These are phyloP conservation scores for Kluyveromyces siamensis DNA, from an alignment of 805 yeast species.

Conservation along the genomic window DNA sequence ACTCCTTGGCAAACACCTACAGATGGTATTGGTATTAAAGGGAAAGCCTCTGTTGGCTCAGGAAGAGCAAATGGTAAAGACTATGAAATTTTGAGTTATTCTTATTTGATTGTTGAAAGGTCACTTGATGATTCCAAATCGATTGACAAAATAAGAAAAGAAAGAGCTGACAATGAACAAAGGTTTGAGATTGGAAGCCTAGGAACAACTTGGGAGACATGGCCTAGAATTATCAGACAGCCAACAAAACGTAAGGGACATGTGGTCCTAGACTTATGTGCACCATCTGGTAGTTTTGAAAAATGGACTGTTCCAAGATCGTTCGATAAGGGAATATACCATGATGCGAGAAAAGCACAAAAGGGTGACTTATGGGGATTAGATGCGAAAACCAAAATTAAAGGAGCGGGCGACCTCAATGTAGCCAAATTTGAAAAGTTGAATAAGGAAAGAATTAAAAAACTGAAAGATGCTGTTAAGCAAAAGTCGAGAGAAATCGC, in stretches of 20 bases:
- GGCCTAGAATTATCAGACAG: slow-evolving; percentile 66
- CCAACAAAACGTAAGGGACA: slow-evolving; percentile 79
- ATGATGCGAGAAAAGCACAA: slow-evolving; percentile 81
- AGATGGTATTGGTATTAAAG: slow-evolving; percentile 44
- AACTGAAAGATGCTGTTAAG: slow-evolving; percentile 12
- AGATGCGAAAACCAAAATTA: slow-evolving; percentile 46
- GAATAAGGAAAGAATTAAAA: slow-evolving; percentile 17
- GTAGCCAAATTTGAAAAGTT: slow-evolving; percentile 18
- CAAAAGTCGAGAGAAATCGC: slow-evolving; percentile 13
- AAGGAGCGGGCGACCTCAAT: slow-evolving; percentile 21
- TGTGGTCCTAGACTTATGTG: slow-evolving; percentile 70
- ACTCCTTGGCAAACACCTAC: slow-evolving; percentile 56
- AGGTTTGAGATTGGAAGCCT: slow-evolving; percentile 17
- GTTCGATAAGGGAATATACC: slow-evolving; percentile 62
- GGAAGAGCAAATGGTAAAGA: slow-evolving; percentile 71
- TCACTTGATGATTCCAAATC: slow-evolving; percentile 36
- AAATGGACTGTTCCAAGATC: slow-evolving; percentile 83
- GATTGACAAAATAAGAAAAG: slow-evolving; percentile 33
- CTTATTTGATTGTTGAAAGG: slow-evolving; percentile 67
- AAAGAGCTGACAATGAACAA: slow-evolving; percentile 26
- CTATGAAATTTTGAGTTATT: slow-evolving; percentile 60
- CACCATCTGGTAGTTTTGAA: slow-evolving; percentile 71
- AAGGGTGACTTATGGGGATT: slow-evolving; percentile 85
- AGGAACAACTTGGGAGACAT: slow-evolving; percentile 29
- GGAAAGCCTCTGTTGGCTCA: slow-evolving; percentile 44